A percentile compares a stretch with the other conserved stretches of the same genome.
These are phyloP conservation scores for Fusarium mangiferae DNA, from an alignment of 2,329 filamentous ascomycete species.

Conservation along the genomic window DNA sequence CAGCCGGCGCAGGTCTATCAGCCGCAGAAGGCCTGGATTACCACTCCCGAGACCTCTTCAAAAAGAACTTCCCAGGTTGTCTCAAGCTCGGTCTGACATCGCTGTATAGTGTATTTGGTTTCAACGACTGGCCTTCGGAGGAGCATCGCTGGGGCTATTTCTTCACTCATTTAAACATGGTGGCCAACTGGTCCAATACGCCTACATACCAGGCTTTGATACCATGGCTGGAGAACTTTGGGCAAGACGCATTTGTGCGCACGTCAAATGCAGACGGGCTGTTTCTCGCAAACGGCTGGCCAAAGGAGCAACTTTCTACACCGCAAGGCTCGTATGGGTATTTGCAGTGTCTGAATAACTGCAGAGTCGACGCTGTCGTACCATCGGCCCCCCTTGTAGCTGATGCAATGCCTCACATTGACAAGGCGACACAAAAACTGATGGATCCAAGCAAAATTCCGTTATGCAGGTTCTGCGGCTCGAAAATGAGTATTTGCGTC, in stretches of 20 bases:
- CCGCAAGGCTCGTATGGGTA: background rate
- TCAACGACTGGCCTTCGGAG: slow-evolving; percentile 31
- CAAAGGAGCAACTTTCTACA: background rate
- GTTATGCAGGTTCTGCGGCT: slow-evolving; percentile 23
- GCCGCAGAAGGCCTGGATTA: slow-evolving; percentile 39
- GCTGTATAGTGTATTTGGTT: slow-evolving; percentile 37
- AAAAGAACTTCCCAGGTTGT: slow-evolving; percentile 20
- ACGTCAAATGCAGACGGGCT: slow-evolving; percentile 10
- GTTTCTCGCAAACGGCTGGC: background rate
- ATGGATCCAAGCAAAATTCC: slow-evolving; percentile 29
- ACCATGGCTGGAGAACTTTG: slow-evolving; percentile 7
- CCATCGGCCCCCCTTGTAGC: slow-evolving; percentile 22
- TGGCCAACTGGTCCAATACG: slow-evolving; percentile 29
- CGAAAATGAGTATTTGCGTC: slow-evolving; percentile 39
- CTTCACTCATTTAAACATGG: slow-evolving; percentile 41
- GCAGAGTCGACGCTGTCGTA: slow-evolving; percentile 12
- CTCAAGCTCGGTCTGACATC: slow-evolving; percentile 27
- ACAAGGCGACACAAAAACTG: slow-evolving; percentile 25
- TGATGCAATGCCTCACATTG: slow-evolving; percentile 3
- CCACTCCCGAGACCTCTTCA: slow-evolving; percentile 28
- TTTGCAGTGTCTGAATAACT: slow-evolving; percentile 37
- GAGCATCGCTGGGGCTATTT: slow-evolving; percentile 39
- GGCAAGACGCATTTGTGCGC: slow-evolving; percentile 28
- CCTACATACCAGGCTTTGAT: slow-evolving; percentile 25
- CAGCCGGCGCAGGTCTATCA: slow-evolving; percentile 36